phyloP scores from a whole-genome alignment of 176 grass and related monocot species.

The Elaeis guineensis region DNA sequence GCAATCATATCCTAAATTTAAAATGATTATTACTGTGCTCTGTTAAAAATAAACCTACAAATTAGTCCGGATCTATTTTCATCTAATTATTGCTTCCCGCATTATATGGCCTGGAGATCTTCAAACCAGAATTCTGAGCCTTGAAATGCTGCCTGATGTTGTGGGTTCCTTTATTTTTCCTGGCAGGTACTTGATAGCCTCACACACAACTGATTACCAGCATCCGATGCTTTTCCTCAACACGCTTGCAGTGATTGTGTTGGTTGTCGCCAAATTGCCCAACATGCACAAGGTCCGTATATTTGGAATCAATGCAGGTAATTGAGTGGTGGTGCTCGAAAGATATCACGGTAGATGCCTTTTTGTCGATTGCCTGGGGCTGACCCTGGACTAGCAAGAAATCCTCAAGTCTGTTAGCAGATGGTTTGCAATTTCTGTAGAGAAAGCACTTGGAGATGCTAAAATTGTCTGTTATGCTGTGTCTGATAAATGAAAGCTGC shows the following conservation, averaged over 20 bases:
- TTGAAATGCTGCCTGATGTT: too few species aligned
- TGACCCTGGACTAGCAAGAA: too few species aligned
- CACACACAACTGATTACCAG: constrained; percentile 44
- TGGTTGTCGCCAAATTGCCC: constrained; percentile 50
- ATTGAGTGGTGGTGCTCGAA: constrained; percentile 12
- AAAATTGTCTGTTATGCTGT: constrained; percentile 29
- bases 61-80: too few species aligned
- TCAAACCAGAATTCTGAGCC: too few species aligned
- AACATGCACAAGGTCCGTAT: constrained; percentile 69
- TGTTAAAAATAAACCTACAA: too few species aligned
- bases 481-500: constrained; percentile 16
- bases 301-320: constrained; percentile 55
- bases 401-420: constrained; percentile 23
- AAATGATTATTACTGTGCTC: too few species aligned
- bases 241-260: constrained; percentile 40
- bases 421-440: constrained; percentile 45
- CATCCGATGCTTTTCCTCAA: constrained; percentile 59
- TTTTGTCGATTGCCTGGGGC: constrained; percentile 6
- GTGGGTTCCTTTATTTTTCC: background rate
- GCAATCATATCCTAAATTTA: too few species aligned
- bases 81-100: too few species aligned
- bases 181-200: constrained; percentile 56
- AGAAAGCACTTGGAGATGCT: constrained; percentile 24
- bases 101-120: too few species aligned
- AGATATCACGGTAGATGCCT: background rate